Evolutionary conservation across 257 asterid species (phyloP).

Genomic region (Leonotis leonurus): DNA sequence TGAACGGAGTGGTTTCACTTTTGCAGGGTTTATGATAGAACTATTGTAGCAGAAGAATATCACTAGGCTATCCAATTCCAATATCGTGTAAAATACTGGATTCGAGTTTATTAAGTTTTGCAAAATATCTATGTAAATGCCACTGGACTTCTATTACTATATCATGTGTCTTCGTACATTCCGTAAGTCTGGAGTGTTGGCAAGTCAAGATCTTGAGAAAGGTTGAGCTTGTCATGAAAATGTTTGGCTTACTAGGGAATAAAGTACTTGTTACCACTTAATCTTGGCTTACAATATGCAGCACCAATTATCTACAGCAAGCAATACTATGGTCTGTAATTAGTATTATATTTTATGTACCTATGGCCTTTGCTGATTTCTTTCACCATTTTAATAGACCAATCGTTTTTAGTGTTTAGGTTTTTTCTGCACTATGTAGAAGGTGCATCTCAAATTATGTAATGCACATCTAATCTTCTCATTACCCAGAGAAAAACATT

Average conservation of each 20-base stretch:
- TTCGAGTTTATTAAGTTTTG: neutral
- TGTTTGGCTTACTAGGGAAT: neutral
- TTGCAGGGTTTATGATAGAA: neutral
- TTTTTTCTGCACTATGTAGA: neutral
- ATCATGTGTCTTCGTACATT: neutral
- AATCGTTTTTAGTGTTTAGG: neutral
- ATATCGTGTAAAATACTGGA: neutral
- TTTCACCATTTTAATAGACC: neutral
- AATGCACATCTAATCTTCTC: conserved; percentile 9
- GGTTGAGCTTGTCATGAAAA: neutral
- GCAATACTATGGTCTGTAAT: neutral
- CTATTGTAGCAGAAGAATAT: neutral
- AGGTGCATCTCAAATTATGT: no score
- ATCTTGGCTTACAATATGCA: neutral
- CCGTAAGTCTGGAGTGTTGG: neutral
- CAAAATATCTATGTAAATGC: neutral
- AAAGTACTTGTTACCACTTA: no score
- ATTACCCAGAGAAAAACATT: conserved; percentile 40
- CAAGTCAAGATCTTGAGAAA: neutral
- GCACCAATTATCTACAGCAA: neutral
- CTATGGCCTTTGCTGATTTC: neutral
- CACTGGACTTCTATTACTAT: neutral
- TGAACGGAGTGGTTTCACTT: neutral
- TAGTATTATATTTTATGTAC: neutral
- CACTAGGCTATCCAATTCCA: neutral